Base-by-base conservation (phyloP, 1,139 yeast species). In the Taphrina flavorubra region DNA sequence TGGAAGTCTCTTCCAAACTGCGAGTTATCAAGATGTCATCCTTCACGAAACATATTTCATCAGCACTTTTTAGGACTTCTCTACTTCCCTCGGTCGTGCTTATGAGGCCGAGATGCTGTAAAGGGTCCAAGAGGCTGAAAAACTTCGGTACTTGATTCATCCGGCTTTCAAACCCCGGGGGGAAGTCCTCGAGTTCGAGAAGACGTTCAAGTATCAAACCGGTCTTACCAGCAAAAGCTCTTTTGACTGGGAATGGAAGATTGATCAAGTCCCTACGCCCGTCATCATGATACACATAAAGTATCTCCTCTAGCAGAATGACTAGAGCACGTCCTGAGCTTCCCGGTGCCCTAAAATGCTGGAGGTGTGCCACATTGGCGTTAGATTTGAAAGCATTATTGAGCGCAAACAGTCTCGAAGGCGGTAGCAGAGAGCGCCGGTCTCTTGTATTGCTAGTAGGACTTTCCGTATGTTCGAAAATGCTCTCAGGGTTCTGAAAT, bases 121-220 rank as follows among this genome's bases (percentile, higher is more conserved):
- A 79, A 0, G 96, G 92, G 73, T 88, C 92, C 0, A 85, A 82
- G 72, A 90, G 77, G 0, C 91, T 83, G 70, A 88, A 79, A 73
- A 89, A 86, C 65, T 83, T 81, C 3, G 86, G 73, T 40, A 66
- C 65, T 39, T 46, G 55, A 40, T 40, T 61, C 60, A 44, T 70
- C 65, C 60, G 46, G 62, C 46, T 60, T 61, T 25, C 47, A 20
- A 49, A 57, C 65, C 51, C 59, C 63, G 49, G n/a, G 49, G 40
- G 68, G 59, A 62, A 58, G 44, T 53, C 71, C n/a, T 51, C 42
- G 16, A 42, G n/a, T n/a, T 59, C 70, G 37, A 66, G 59, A 64
- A 81, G 83, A 56, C 85, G 80, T 74, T 87, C 89, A 36, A 88
- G 75, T 0, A 88, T 77, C n/a, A 89, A 74, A 0, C 97, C 96